Conservation (phyloP, 2,329 filamentous ascomycete species). For the Septoria linicola region DNA sequence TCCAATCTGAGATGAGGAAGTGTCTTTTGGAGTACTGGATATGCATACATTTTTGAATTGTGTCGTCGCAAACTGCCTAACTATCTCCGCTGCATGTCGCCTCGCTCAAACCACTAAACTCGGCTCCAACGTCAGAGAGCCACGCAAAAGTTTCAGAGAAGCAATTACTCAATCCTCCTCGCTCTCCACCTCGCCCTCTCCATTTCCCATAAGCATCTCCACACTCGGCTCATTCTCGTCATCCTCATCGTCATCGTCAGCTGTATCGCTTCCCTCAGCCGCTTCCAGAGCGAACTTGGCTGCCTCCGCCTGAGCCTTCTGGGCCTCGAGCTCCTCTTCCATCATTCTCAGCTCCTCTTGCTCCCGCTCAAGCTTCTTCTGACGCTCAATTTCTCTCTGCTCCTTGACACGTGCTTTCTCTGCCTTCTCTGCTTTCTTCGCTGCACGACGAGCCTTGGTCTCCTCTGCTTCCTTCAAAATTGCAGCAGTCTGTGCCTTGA, state of each 20-base stretch:
- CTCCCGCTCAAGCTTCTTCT: background rate
- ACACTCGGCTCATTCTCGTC: conserved; percentile 24
- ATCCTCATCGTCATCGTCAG: conserved; percentile 23
- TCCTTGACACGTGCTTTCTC: background rate
- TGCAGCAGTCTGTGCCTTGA: background rate
- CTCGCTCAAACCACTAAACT: too few relatives aligned
- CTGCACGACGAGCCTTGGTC: background rate
- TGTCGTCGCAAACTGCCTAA: too few relatives aligned
- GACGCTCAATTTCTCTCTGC: background rate
- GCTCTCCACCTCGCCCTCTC: conserved; percentile 12
- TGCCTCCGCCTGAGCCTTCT: conserved; percentile 19
- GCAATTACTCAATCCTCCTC: conserved; percentile 25
- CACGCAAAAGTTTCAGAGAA: too few relatives aligned
- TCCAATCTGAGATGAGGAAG: background rate
- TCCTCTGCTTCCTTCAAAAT: background rate
- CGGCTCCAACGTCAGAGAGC: too few relatives aligned
- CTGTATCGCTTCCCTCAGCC: conserved; percentile 17
- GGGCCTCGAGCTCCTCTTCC: conserved; percentile 8
- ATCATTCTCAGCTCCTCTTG: conserved; percentile 6
- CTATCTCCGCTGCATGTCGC: too few relatives aligned
- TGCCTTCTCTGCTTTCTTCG: conserved; percentile 1
- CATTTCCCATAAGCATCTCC: background rate
- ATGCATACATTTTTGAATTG: too few relatives aligned
- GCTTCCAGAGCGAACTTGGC: conserved; percentile 26
- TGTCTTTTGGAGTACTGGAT: too few relatives aligned